phyloP scores from a whole-genome alignment of 2,329 filamentous ascomycete species.

The Ceratocystiopsis brevicomis region DNA sequence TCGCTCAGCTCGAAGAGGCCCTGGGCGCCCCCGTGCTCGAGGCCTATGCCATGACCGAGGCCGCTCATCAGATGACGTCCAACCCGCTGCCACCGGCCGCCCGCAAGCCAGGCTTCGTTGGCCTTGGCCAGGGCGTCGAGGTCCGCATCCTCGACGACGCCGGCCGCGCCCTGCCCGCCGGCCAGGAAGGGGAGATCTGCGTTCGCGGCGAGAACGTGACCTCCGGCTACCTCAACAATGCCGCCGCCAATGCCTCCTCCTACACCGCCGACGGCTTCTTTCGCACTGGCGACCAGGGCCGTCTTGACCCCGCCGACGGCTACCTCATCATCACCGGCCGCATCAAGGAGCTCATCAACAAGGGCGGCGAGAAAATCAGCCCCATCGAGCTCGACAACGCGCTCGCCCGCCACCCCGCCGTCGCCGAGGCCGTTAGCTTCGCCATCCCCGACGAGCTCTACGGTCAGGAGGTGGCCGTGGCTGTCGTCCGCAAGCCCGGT shows the following conservation, averaged over 20 bases:
- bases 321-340: slow-evolving; percentile 77
- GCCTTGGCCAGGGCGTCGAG: slow-evolving; percentile 67
- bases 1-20: slow-evolving; percentile 57
- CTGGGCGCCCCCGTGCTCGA: slow-evolving; percentile 69
- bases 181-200: slow-evolving; percentile 62
- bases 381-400: slow-evolving; percentile 79
- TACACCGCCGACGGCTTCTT: slow-evolving; percentile 67
- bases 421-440: slow-evolving; percentile 67
- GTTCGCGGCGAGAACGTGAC: slow-evolving; percentile 71
- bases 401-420: slow-evolving; percentile 50
- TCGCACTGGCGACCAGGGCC: slow-evolving; percentile 74
- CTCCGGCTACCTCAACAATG: slow-evolving; percentile 70
- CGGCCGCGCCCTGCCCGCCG: slow-evolving; percentile 49
- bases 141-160: slow-evolving; percentile 55
- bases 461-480: slow-evolving; percentile 63
- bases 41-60: slow-evolving; percentile 87
- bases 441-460: slow-evolving; percentile 68
- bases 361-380: slow-evolving; percentile 76
- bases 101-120: slow-evolving; percentile 66
- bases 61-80: slow-evolving; percentile 69
- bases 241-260: slow-evolving; percentile 51
- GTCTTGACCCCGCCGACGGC: slow-evolving; percentile 51
- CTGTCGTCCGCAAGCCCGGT: slow-evolving; percentile 53
- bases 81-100: slow-evolving; percentile 52
- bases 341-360: slow-evolving; percentile 86